phyloP scores from a whole-genome alignment of 192 early-diverging fungal genomes.

The Hyaloraphidium curvatum region DNA sequence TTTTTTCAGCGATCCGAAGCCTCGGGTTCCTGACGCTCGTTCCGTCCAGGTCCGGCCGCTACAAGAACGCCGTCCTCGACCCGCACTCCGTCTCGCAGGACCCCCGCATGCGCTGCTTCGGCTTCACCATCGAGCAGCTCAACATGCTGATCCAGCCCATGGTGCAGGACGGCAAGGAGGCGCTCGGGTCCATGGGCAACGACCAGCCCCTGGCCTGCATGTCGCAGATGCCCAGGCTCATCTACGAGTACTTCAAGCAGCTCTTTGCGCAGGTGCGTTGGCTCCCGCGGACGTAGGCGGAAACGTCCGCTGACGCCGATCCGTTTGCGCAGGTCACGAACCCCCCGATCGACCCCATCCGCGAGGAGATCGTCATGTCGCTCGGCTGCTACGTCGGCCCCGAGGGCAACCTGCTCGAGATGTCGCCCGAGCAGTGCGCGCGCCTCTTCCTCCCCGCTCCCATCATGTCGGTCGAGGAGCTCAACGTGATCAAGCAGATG shows the following conservation, averaged over 20 bases:
- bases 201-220: conserved; percentile 90
- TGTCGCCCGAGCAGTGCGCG: conserved; percentile 54
- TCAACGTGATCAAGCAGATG: conserved; percentile 58
- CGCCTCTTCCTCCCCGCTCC: conserved; percentile 70
- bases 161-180: conserved; percentile 80
- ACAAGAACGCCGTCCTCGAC: conserved; percentile 29
- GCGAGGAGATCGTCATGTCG: conserved; percentile 96
- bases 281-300: not conserved
- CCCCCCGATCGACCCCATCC: conserved; percentile 97
- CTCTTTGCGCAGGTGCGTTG: conserved; percentile 77
- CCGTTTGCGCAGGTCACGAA: conserved; percentile 2
- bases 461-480: conserved; percentile 63
- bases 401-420: conserved; percentile 82
- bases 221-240: conserved; percentile 61
- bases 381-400: conserved; percentile 85
- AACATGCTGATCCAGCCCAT: conserved; percentile 77
- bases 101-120: conserved; percentile 66
- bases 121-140: conserved; percentile 83
- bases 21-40: not conserved
- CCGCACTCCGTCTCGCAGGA: conserved; percentile 37
- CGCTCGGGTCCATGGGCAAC: conserved; percentile 96
- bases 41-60: conserved; percentile 11
- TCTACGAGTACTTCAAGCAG: conserved; percentile 95
- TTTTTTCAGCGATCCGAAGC: not conserved
- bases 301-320: conserved; percentile 32